Evolutionary conservation across 1,284 basidiomycete species (phyloP), one percentile per base, ranked within the genome.

Genomic region (Ceratorhiza oryzae-sativae): DNA sequence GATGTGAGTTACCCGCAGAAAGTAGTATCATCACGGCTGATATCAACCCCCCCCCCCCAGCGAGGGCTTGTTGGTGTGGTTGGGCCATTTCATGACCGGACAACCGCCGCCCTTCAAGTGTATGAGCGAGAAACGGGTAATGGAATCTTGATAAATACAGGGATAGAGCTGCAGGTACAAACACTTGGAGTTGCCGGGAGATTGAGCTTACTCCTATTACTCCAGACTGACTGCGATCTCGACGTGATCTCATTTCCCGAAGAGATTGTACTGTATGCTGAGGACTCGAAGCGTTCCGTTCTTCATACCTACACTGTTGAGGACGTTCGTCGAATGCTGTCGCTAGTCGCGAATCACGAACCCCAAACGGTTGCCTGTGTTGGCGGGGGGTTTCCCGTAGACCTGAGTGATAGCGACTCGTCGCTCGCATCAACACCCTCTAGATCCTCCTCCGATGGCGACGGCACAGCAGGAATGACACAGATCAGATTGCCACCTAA

Each of bases 191-290:
- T 4, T 4, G 8, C 3, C 8, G 15, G n/a, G 23, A 1, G 1
- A 42, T 13, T 34, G 3, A 12, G 36, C 13, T 51, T 20, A 58
- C 12, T 46, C 15, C 20, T 20, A 34, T 32, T 18, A 23, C 36
- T 58, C n/a, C 20, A 70, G 67, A 70, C 41, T 25, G 53, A 70
- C 15, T 70, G 67, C 23, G 67, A 70, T 20, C 41, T 70, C 8
- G 67, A 70, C 27, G 67, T 70, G n/a, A 70, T 70, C 13, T 56
- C 67, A 3, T 70, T 70, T 18, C 67, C 67, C 10, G 67, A 70
- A 12, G 67, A 70, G 46, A 70, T 70, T 12, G 41, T 70, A 8
- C 53, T 70, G 32, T 70, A 70, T 23, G 67, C 67, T 10, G 67
- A 70, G 34, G 67, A 70, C 55, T 70, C 67, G 32, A 58, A 70